phyloP scores from a whole-genome alignment of 2,329 filamentous ascomycete genomes.

The Fusarium marasasianum region DNA sequence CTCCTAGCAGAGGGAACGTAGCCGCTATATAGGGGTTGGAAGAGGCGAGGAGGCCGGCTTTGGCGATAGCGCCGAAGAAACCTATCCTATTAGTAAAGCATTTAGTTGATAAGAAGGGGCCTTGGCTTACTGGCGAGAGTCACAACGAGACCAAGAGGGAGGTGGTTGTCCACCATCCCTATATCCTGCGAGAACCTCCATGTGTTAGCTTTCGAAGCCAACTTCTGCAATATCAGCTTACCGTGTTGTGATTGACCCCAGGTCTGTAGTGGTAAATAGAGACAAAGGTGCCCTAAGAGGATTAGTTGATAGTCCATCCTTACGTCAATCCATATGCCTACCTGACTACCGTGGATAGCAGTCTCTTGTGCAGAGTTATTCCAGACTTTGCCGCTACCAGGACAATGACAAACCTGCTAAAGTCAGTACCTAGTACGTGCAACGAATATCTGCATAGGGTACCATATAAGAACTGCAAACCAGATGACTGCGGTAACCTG shows the following conservation, averaged over 20 bases:
- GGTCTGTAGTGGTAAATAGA: slow-evolving; percentile 53
- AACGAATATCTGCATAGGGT: background rate
- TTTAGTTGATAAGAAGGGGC: background rate
- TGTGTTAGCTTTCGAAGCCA: background rate
- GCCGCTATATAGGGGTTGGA: slow-evolving; percentile 49
- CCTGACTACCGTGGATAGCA: slow-evolving; percentile 39
- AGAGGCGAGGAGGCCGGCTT: slow-evolving; percentile 37
- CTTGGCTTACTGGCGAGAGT: slow-evolving; percentile 48
- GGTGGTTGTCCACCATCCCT: slow-evolving; percentile 54
- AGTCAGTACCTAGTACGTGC: background rate
- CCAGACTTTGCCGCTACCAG: slow-evolving; percentile 42
- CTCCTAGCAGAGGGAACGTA: slow-evolving; percentile 54
- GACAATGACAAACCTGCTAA: slow-evolving; percentile 43
- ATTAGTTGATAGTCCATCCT: slow-evolving; percentile 5
- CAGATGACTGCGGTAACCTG: slow-evolving; percentile 35
- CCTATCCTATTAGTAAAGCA: slow-evolving; percentile 39
- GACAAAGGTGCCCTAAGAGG: slow-evolving; percentile 49
- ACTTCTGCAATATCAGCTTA: slow-evolving; percentile 1
- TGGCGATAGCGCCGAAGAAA: slow-evolving; percentile 44
- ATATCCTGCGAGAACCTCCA: slow-evolving; percentile 56
- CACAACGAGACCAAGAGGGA: slow-evolving; percentile 49
- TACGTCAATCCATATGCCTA: background rate
- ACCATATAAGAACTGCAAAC: slow-evolving; percentile 39
- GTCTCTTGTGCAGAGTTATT: slow-evolving; percentile 36
- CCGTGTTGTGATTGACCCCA: slow-evolving; percentile 54